Conservation (phyloP, 1,139 yeast species). For the Taiozyma sp. region DNA sequence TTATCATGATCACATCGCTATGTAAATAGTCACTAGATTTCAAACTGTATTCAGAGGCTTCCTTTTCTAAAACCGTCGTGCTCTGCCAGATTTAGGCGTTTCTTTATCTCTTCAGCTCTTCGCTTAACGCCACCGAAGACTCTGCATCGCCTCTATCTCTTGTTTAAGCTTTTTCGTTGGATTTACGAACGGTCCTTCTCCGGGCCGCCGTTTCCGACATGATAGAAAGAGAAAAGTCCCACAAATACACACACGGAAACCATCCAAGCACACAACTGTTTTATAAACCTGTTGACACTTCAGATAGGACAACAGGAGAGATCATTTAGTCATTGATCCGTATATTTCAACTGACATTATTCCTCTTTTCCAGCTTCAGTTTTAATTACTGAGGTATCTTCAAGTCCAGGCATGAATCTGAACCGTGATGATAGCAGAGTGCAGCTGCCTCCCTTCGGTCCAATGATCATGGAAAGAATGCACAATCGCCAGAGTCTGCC, state of each 20-base stretch:
- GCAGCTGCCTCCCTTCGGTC: slow-evolving; percentile 9
- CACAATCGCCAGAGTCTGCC: background rate
- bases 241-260: too few species aligned
- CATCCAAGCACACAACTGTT: background rate
- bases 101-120: too few species aligned
- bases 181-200: background rate
- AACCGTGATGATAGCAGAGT: slow-evolving; percentile 4
- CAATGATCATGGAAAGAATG: slow-evolving; percentile 4
- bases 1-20: too few species aligned
- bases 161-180: background rate
- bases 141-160: background rate
- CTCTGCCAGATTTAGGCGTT: too few species aligned
- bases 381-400: background rate
- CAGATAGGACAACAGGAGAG: too few species aligned
- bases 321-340: too few species aligned
- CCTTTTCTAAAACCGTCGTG: too few species aligned
- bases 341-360: too few species aligned
- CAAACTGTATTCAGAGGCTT: too few species aligned
- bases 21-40: too few species aligned
- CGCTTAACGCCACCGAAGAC: background rate
- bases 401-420: background rate
- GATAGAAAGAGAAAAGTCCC: background rate
- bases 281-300: too few species aligned
- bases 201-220: background rate
- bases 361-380: too few species aligned